Conservation (phyloP, 1,284 basidiomycete species). For the Ceratobasidium sp. region DNA sequence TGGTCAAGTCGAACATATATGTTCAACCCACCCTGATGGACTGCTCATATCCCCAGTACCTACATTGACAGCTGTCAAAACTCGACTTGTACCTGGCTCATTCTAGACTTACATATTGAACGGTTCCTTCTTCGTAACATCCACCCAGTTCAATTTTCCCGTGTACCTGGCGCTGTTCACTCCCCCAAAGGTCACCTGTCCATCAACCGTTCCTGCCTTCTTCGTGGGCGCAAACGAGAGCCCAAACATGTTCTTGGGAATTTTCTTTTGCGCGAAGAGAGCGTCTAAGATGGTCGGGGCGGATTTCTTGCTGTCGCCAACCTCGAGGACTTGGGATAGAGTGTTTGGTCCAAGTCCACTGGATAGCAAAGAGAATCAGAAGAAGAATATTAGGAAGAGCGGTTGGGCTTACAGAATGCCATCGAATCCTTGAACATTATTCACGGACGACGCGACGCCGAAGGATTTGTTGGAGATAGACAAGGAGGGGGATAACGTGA, state of each 20-base stretch:
- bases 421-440: slow-evolving; percentile 27
- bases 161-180: slow-evolving; percentile 25
- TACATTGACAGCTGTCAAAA: neutral
- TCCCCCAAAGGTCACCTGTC: slow-evolving; percentile 28
- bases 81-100: neutral
- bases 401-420: slow-evolving; percentile 35
- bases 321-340: slow-evolving; percentile 9
- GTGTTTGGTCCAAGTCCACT: slow-evolving; percentile 31
- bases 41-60: slow-evolving; percentile 44
- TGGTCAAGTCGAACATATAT: neutral
- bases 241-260: slow-evolving; percentile 24
- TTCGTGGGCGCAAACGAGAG: slow-evolving; percentile 33
- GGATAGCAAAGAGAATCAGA: neutral
- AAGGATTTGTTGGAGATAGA: slow-evolving; percentile 33
- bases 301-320: slow-evolving; percentile 9
- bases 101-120: slow-evolving; percentile 23
- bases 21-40: slow-evolving; percentile 25
- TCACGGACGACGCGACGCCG: slow-evolving; percentile 33
- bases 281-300: slow-evolving; percentile 42
- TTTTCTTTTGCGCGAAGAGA: slow-evolving; percentile 40
- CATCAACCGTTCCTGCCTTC: neutral
- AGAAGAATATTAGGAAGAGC: neutral
- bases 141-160: slow-evolving; percentile 42
- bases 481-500: slow-evolving; percentile 29
- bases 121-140: slow-evolving; percentile 28